Evolutionary conservation across 2,329 filamentous ascomycete genomes (phyloP), one percentile per base, ranked within the genome.

Genomic region (Fonsecaea pugnacius): DNA sequence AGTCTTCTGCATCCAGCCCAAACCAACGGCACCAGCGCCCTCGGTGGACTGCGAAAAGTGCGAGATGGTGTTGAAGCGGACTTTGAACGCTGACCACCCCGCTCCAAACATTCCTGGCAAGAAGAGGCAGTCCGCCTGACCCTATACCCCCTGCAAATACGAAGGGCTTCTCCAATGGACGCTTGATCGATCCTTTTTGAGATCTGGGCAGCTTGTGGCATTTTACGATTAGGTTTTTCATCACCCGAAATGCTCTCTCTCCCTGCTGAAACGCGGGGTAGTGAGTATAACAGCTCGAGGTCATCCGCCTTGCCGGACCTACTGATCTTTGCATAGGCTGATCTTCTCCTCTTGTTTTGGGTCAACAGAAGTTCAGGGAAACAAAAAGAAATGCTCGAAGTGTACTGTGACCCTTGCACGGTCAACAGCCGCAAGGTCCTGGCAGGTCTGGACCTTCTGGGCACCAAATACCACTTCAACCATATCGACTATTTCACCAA

Each of bases 341-440:
- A 48, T 27, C 10, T 24, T 48, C 40, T 21, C 12, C 33, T 6
- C 51, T 30, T 18, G 30, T 10, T n/a, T 53, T 53, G 1, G 8
- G 2, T 30, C 12, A 35, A 18, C 51, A 32, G 7, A 53, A 53
- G n/a, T 7, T n/a, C 46, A 24, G 14, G n/a, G 18, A 16, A 35
- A 52, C 18, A 51, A 40, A 24, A 18, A 7, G n/a, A n/a, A 30
- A 65, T 64, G 62, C 62, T 67, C 33, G 58, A 67, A 35, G 55
- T 77, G 38, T 77, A 77, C 66, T 71, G 76, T 64, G 77, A 79
- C 65, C 78, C 78, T 9, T 77, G 75, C 67, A 79, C 78, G 30
- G 70, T 79, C 73, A 79, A 80, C 70, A 73, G 73, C 62, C 76
- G 75, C 55, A 79, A 80, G 63, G 75, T 79, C 12, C 72, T 80